Base-by-base conservation (phyloP, 2,329 filamentous ascomycete genomes). In the Venturia carpophila region DNA sequence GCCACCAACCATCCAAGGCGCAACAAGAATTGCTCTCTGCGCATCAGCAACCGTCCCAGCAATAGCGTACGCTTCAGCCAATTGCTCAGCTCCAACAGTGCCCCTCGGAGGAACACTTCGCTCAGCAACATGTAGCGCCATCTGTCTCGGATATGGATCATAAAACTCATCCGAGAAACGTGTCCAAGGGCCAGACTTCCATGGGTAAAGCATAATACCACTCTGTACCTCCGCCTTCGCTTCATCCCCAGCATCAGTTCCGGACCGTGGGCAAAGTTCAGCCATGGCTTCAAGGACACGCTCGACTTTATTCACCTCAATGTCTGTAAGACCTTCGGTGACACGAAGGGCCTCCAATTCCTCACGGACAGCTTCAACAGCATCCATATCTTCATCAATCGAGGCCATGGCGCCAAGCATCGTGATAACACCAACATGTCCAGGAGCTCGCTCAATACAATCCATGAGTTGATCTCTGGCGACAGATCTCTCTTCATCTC, bases 321-420 rank as follows among this genome's bases (percentile, higher is more conserved):
- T 75, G 1, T 83, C 79, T 5, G 81, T 82, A 3, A 92, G 80
- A 61, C 81, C 81, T 63, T 88, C 83, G 63, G 83, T 85, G 0
- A 86, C 89, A 41, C 91, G 85, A 60, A 97, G 80, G 2, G 78
- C 79, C 60, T 91, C 82, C 13, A 99, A 82, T 72, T 96, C 91
- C 7, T 89, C 85, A 3, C 85, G 81, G 0, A 96, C 92, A 0
- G 92, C 92, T 65, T 91, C 89, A 10, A 93, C 79, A 1, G 87
- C 89, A 69, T 95, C 91, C 24, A 82, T 79, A 71, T 97, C 92
- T 19, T 85, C 82, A 66, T 96, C 91, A 0, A 97, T 77, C 2
- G 95, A 80, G 0, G 91, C 91, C 69, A 97, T 90, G 2, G 91
- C 87, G 0, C 92, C 92, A 0, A 99, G 81, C 4, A 97, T 82